Base-by-base conservation (phyloP, 305 asterid species). In the Solanum hybrid region DNA sequence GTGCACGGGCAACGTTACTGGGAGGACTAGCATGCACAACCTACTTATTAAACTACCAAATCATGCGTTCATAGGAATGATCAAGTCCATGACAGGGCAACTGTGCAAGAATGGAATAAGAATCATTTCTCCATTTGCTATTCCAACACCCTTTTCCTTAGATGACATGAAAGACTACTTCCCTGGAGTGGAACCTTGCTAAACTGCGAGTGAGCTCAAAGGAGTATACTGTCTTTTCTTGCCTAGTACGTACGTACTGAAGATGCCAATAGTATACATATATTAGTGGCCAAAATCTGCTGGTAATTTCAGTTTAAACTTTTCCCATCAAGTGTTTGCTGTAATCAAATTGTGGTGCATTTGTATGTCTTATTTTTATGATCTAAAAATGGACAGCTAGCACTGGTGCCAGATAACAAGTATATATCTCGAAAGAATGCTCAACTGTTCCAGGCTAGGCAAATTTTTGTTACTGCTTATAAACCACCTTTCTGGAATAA, bases 231-330 rank as follows among this genome's bases (percentile, higher is more conserved):
- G 99, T 12, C 84, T 95, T 73, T 97, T 84, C 90, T 94, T 97
- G 29, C 97, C 97, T 12, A 95, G 96, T 40, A 40, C 3, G 40
- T 36, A 37, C 51, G 51, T 40, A 40, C 51, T 17, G 98, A 94
- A 78, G 99, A 96, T 81, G 98, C 98, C 31, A 97, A 96, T 40
- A 40, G 51, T 35, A 93, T 40, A 38, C 3, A 40, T 35, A 93
- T 82, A 93, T 97, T 27, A 96, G 92, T 79, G 99, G 99, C 86
- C 99, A 95, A 88, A 97, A 96, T 90, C 94, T 97, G 89, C 98
- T 97, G 90, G 97, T 96, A 85, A 8, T 37, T 37, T 37, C 42
- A 37, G 92, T 90, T 88, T 95, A 80, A 78, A 37, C 32, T 90
- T 96, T n/a, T 92, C 94, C 6, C 35, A 80, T 26, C 69, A 24